Base-by-base conservation (phyloP, 75 land plant genomes). In the Sequoiadendron giganteum region DNA sequence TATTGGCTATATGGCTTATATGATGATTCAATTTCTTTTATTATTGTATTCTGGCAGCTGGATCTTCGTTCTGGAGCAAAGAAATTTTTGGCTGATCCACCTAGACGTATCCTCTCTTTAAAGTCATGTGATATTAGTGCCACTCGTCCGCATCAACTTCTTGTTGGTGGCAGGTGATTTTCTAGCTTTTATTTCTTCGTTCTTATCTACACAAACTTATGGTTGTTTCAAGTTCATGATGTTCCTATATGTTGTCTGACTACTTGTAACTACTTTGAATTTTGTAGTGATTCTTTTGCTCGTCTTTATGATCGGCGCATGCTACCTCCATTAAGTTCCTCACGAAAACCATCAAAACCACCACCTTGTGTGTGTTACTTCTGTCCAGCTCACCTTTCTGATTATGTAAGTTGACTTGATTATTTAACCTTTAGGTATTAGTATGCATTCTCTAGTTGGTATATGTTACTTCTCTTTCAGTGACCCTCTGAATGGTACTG, bases 371-470 rank as follows among this genome's bases (percentile, higher is more conserved):
- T 98, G 43, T 92, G 87, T 88, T 96, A 96, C 90, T 95, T 96
- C 88, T 97, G 99, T 89, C 99, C 99, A 84, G 91, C 94, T 90
- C 99, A 98, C 91, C 94, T 98, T 43, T 96, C 99, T 90, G 99
- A 96, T 38, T 89, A 89, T 89, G 99, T 98, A 89, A 92, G 95
- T 92, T 86, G 36, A 88, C 15, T 47, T 30, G 9, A 82, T 82
- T 0, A 9, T 45, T 25, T 38, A 84, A 80, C 30, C 58, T 58
- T 34, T 13, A 34, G 68, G 21, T 39, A 39, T 70, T 38, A 38
- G 45, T 2, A 83, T 38, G 15, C 65, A n/a, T 79, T 14, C 49
- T 84, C 34, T 84, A 28, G n/a, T 84, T 10, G 25, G 21, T 77
- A 39, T 34, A 38, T 39, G 42, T 34, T 79, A n/a, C 9, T 79